Evolutionary conservation across 169 alveolate genomes (phyloP).

Genomic region (Condylostoma magnum): DNA sequence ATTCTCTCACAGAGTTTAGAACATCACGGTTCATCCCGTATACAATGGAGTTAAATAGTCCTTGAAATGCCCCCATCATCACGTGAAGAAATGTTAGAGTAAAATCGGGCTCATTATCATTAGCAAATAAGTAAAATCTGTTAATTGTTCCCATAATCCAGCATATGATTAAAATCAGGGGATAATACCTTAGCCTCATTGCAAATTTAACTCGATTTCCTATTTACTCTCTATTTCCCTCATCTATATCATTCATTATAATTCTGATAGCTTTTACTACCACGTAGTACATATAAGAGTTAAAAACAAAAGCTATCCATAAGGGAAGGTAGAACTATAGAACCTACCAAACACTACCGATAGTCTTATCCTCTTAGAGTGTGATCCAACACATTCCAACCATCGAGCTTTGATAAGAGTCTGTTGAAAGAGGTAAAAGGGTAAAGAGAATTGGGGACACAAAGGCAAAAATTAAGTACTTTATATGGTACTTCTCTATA

Average conservation of each 20-base stretch:
- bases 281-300: background rate
- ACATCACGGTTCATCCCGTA: background rate
- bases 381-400: slow-evolving; percentile 15
- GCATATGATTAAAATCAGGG: slow-evolving; percentile 9
- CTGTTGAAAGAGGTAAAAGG: background rate
- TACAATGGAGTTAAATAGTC: background rate
- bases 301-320: background rate
- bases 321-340: background rate
- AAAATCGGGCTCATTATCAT: background rate
- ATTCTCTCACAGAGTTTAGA: background rate
- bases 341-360: background rate
- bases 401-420: background rate
- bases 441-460: background rate
- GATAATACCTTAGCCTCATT: background rate
- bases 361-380: background rate
- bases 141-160: background rate
- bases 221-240: background rate
- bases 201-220: background rate
- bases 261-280: background rate
- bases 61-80: slow-evolving; percentile 2
- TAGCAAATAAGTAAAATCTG: slow-evolving; percentile 1
- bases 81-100: background rate
- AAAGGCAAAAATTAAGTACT: background rate
- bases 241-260: background rate
- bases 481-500: background rate